Evolutionary conservation across 2,329 filamentous ascomycete genomes (phyloP), one percentile per base, ranked within the genome.

Genomic region (Nigrograna mackinnonii): DNA sequence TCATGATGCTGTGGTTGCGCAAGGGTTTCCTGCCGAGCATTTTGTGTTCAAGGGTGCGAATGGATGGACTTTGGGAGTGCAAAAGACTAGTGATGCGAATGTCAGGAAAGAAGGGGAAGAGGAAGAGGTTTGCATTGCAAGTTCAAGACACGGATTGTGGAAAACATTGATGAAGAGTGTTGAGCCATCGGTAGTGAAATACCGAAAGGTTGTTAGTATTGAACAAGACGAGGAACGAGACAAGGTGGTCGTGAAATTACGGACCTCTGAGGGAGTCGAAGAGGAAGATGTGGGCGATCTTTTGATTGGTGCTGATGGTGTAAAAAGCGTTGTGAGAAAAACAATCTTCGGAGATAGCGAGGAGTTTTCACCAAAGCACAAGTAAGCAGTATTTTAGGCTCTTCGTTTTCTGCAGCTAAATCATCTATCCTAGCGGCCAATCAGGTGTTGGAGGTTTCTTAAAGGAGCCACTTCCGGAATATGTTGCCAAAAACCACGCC

Each of bases 381-480:
- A 45, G 54, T 59, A 24, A 50, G 55, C 41, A 3, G 9, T 13
- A 32, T 28, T 24, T 22, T 26, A 4, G 6, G 12, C 6, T 26
- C 12, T 9, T 7, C 7, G 14, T 33, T 44, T n/a, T n/a, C n/a
- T n/a, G n/a, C n/a, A 18, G 30, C 19, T 5, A 14, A 17, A 13
- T 28, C 6, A 30, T 16, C 5, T n/a, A 4, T 26, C 30, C 14
- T 31, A 60, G 57, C 6, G 52, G 50, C 13, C 48, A 49, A n/a
- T 46, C 57, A 7, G 73, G 75, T 7, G 64, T 78, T n/a, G 74
- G 75, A 16, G 72, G 74, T 11, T 75, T 77, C 44, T 47, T 75
- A 20, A 58, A 66, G n/a, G 46, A 53, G 6, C 46, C 60, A 0
- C 40, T 75, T 14, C 60, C 69, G 9, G 44, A 62, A 14, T 37